Evolutionary conservation across 2,329 filamentous ascomycete species (phyloP), one percentile per base, ranked within the genome.

Genomic region (Hirsutella minnesotensis): DNA sequence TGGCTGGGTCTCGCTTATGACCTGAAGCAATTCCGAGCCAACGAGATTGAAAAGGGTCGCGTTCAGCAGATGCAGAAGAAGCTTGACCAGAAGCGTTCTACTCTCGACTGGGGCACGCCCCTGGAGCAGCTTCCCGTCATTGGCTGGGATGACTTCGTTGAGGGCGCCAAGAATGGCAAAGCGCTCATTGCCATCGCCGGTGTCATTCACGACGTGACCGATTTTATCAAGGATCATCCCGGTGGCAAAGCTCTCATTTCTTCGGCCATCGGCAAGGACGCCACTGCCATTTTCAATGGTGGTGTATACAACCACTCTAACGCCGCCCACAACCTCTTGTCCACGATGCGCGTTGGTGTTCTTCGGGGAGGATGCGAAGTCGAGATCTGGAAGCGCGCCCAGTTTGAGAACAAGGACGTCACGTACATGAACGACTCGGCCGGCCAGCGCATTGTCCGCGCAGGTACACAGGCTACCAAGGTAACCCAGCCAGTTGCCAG

Each of bases 61-160:
- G 73, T 92, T 27, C 86, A 94, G 70, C 86, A 92, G 68, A 67
- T 81, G 50, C 86, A 92, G 74, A 92, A 92, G 83, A 92, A 92
- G 75, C 79, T 94, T 46, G 86, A 92, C 64, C 83, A 88, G 69
- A 85, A 86, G 76, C 85, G 86, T 57, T 65, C 82, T 51, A 78
- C 70, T 48, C 81, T 94, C 46, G 84, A 94, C 69, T 94, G 86
- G 86, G 86, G 86, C 62, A 77, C 81, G 51, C 86, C 86, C 47
- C 77, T 94, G 22, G 86, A 92, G 63, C 81, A 88, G 66, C 76
- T 94, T 5, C 86, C 86, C 39, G 86, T 92, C 50, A 75, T 94
- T 63, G 77, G 82, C 63, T 94, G 86, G 83, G 86, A 92, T 49
- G 83, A 89, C 57, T 94, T 87, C 54, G 81, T 87, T 44, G 77